These are phyloP conservation scores for Phytophthora vignae DNA, from an alignment of 352 stramenopile species.

Conservation along the genomic window DNA sequence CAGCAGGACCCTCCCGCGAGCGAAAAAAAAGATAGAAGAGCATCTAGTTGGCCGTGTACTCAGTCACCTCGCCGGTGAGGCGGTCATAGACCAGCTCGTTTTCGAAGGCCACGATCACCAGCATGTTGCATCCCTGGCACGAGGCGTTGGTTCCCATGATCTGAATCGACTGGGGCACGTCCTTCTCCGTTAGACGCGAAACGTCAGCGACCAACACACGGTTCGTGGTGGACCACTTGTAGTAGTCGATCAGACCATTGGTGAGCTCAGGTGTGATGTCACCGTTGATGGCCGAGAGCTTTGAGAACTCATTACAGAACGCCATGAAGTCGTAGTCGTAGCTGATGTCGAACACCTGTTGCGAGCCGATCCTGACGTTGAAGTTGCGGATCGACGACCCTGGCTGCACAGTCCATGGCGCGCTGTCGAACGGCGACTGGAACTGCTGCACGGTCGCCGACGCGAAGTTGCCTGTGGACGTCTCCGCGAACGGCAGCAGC, in stretches of 20 bases:
- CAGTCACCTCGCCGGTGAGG: too few species aligned
- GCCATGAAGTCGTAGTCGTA: conserved; percentile 2
- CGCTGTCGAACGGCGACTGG: conserved; percentile 2
- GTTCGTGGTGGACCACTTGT: neutral
- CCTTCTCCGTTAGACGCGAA: too few species aligned
- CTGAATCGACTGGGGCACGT: too few species aligned
- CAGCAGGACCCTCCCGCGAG: too few species aligned
- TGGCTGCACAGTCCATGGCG: conserved; percentile 3
- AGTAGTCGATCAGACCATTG: neutral
- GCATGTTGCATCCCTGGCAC: too few species aligned
- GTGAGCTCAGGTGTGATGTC: neutral
- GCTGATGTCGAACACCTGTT: neutral
- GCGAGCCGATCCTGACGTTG: neutral
- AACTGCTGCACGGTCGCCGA: conserved; percentile 11
- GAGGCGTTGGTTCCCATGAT: too few species aligned
- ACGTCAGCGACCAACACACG: neutral
- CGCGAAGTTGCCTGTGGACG: too few species aligned
- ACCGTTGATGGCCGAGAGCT: conserved; percentile 4
- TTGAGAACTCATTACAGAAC: conserved; percentile 1
- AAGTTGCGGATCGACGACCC: neutral
- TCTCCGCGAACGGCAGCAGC: too few species aligned
- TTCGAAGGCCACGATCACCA: too few species aligned
- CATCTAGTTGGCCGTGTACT: too few species aligned
- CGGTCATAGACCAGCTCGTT: neutral
- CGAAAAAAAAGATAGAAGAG: too few species aligned